These are phyloP conservation scores for Fraxinus velutina DNA, from an alignment of 305 asterid genomes.

Conservation along the genomic window DNA sequence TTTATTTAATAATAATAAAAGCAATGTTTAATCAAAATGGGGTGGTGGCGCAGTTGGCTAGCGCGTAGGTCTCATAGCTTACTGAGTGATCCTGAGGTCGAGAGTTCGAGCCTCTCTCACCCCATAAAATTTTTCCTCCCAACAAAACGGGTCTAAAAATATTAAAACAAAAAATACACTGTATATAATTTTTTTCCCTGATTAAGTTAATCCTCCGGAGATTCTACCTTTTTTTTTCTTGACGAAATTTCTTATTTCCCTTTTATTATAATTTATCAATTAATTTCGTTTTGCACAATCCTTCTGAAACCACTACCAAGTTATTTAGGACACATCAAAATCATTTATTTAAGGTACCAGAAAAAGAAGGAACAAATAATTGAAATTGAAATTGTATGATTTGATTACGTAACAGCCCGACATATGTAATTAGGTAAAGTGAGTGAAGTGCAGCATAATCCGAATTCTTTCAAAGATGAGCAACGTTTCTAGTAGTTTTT, in stretches of 20 bases:
- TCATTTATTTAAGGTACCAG: neutral
- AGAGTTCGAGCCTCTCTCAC: constrained; percentile 86
- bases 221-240: neutral
- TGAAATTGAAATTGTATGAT: neutral
- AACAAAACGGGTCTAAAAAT: neutral
- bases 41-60: constrained; percentile 97
- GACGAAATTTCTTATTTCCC: neutral
- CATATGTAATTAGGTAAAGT: neutral
- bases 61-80: constrained; percentile 94
- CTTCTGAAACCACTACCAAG: neutral
- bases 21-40: neutral
- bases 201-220: neutral
- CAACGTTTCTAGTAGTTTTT: no score
- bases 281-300: neutral
- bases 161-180: neutral
- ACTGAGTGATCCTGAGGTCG: constrained; percentile 74
- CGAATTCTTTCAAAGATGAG: no score
- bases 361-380: no score
- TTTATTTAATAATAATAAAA: no score
- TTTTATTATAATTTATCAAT: no score
- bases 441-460: no score
- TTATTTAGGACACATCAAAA: neutral
- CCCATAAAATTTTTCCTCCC: constrained; percentile 25
- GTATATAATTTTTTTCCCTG: neutral
- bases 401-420: neutral